phyloP scores from a whole-genome alignment of 2,329 filamentous ascomycete genomes.

The Decorospora gaudefroyi region DNA sequence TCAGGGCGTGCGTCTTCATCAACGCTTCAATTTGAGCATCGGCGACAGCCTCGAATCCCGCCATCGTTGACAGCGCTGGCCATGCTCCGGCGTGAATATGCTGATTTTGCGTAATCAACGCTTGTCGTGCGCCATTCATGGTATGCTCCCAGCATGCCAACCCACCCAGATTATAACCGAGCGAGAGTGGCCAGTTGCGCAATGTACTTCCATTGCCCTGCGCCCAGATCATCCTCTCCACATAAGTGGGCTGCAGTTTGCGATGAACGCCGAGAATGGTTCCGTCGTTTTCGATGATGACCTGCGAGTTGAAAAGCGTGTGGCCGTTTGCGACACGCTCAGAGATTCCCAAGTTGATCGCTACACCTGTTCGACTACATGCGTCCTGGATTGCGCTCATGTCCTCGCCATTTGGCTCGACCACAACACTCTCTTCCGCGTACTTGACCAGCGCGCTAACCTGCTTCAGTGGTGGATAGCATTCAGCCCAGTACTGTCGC shows the following conservation, averaged over 20 bases:
- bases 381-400: slow-evolving; percentile 40
- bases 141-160: slow-evolving; percentile 49
- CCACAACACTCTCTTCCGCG: slow-evolving; percentile 44
- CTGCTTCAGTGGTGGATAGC: slow-evolving; percentile 45
- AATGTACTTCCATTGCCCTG: slow-evolving; percentile 43
- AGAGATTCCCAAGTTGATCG: slow-evolving; percentile 44
- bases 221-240: slow-evolving; percentile 45
- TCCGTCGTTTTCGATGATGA: slow-evolving; percentile 42
- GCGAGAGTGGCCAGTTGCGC: slow-evolving; percentile 35
- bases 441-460: slow-evolving; percentile 41
- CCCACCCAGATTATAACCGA: slow-evolving; percentile 45
- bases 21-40: slow-evolving; percentile 54
- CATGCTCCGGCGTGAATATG: slow-evolving; percentile 48
- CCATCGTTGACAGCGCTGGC: slow-evolving; percentile 46
- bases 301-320: slow-evolving; percentile 46
- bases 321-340: slow-evolving; percentile 43
- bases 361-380: slow-evolving; percentile 39
- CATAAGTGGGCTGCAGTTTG: slow-evolving; percentile 47
- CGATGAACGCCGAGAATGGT: slow-evolving; percentile 46
- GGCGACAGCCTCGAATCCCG: slow-evolving; percentile 50
- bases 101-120: slow-evolving; percentile 41
- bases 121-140: slow-evolving; percentile 48
- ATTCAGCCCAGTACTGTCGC: slow-evolving; percentile 44
- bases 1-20: slow-evolving; percentile 54
- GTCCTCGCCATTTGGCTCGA: slow-evolving; percentile 39